phyloP scores from a whole-genome alignment of 23 red algal genomes.

The Gracilaria domingensis region DNA sequence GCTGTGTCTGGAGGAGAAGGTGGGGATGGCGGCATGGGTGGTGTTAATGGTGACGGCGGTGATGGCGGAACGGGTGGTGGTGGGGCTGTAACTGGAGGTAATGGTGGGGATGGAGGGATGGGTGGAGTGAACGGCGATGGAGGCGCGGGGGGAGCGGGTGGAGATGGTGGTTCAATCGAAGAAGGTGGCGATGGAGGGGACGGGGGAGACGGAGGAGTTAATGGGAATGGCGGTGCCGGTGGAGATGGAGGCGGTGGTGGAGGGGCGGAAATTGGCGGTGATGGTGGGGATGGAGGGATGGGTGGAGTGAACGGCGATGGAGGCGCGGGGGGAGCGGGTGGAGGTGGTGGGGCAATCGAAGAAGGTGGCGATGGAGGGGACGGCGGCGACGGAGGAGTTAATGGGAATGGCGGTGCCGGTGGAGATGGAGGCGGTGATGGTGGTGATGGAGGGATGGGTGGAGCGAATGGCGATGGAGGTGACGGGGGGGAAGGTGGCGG shows the following conservation, averaged over 20 bases:
- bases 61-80: not conserved
- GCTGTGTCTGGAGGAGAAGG: not conserved
- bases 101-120: not conserved
- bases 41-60: too few species aligned
- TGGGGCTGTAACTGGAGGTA: not conserved
- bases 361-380: too few species aligned
- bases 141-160: not conserved
- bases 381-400: too few species aligned
- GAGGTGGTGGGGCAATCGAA: too few species aligned
- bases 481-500: not conserved
- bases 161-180: not conserved
- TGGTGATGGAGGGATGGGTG: not conserved
- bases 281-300: too few species aligned
- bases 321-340: too few species aligned
- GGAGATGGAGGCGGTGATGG: not conserved
- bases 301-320: too few species aligned
- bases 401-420: not conserved
- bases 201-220: too few species aligned
- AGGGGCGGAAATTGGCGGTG: too few species aligned
- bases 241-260: too few species aligned
- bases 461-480: not conserved
- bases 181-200: constrained; percentile 8
- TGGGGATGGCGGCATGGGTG: not conserved
- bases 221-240: too few species aligned
- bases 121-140: too few species aligned